Base-by-base conservation (phyloP, 2,329 filamentous ascomycete genomes). In the Neofusicoccum kwambonambiense region DNA sequence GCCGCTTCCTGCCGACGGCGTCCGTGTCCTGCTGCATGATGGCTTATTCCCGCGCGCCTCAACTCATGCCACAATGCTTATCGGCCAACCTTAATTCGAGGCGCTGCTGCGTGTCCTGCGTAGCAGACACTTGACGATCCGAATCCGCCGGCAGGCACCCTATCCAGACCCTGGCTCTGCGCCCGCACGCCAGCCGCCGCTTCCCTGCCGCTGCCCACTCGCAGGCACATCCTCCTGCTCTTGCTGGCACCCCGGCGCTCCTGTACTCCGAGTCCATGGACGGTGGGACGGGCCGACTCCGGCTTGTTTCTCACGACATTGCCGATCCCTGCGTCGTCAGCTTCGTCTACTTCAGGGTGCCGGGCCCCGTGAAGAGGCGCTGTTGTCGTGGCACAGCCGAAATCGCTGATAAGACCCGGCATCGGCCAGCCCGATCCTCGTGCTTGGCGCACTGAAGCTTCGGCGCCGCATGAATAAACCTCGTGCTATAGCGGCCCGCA, bases 241-340 rank as follows among this genome's bases (percentile, higher is more conserved):
- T 17, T 22, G 11, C 7, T 15, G 39, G 22, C 17, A 19, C 6
- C 12, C 4, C 19, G 7, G 9, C 7, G 19, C 19, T 27, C 37
- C 37, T 9, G 27, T 17, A 8, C 27, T 54, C 15, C 50, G 34
- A 3, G 6, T 27, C 37, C 17, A 7, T 13, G 35, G 52, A 35
- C 6, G 19, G 27, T 19, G 27, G n/a, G 15, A 19, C 56, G 56
- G 56, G 31, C 42, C 41, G 44, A 47, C 31, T 47, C 9, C 42
- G 56, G 56, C 42, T 37, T 7, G 1, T 13, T 13, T 34, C 2
- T 58, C 54, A 45, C 54, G 22, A 35, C 22, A 34, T 44, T 44
- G 54, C 56, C 42, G 56, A 45, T 60, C 41, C 41, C 17, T 60
- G 56, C 56, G 56, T 60, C 56, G 56, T 60, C 35, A 60, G 56